Percentiles rank a stretch among this genome's conserved stretches.
phyloP scores from a whole-genome alignment of 2,329 filamentous ascomycete species.

The Blastomyces percursus region DNA sequence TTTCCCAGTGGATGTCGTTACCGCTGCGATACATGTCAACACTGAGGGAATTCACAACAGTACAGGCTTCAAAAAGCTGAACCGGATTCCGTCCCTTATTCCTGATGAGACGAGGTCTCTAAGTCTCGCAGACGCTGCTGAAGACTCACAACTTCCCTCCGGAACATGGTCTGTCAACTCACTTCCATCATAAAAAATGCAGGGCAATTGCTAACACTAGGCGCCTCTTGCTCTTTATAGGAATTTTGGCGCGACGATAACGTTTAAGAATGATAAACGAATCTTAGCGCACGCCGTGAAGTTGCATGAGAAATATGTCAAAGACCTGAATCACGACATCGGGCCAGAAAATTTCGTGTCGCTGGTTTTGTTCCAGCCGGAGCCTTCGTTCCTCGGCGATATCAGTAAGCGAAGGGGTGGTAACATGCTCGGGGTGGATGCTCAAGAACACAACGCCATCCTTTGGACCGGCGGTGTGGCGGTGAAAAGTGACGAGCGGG shows the following conservation, averaged over 20 bases:
- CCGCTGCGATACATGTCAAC: not conserved
- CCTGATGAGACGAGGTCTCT: not conserved
- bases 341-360: not conserved
- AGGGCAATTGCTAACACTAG: not conserved
- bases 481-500: not conserved
- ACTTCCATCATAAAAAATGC: not conserved
- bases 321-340: conserved; percentile 1
- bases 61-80: not conserved
- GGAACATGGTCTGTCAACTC: not conserved
- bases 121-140: not conserved
- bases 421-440: conserved; percentile 24
- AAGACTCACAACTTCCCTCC: not conserved
- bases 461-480: conserved; percentile 19
- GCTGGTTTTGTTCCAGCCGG: conserved; percentile 26
- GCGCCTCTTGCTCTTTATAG: not conserved
- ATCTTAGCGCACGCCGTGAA: not conserved
- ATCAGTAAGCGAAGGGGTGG: conserved; percentile 25
- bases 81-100: not conserved
- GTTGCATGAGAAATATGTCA: not conserved
- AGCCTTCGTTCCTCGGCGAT: conserved; percentile 26
- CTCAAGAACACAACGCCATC: conserved; percentile 22
- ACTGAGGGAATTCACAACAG: not conserved
- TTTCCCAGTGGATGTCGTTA: not conserved
- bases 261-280: not conserved
- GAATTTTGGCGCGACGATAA: not conserved